A percentile compares a stretch with the other conserved stretches of the same genome.
Evolutionary conservation across 2,329 filamentous ascomycete genomes (phyloP).

Genomic region (Daldinia sp.): DNA sequence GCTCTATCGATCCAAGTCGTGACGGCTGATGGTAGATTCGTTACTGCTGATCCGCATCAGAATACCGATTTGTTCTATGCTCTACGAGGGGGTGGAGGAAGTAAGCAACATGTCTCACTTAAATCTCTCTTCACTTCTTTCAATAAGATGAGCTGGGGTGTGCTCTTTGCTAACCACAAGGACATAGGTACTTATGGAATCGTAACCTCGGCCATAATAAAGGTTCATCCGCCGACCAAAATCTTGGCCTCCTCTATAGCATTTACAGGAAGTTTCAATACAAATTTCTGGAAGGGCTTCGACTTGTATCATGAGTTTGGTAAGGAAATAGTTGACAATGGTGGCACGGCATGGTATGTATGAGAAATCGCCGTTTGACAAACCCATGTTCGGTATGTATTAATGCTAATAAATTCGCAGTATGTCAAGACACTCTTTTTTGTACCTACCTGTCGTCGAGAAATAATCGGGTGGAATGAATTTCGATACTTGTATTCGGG

Average conservation of each 20-base stretch:
- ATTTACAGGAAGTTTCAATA: constrained; percentile 38
- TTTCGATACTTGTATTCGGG: not conserved
- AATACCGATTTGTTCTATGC: constrained; percentile 70
- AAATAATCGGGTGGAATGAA: not conserved
- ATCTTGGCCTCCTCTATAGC: constrained; percentile 43
- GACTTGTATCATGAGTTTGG: constrained; percentile 53
- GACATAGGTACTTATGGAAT: constrained; percentile 48
- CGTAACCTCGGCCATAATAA: constrained; percentile 51
- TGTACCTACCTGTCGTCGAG: not conserved
- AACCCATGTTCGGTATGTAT: not conserved
- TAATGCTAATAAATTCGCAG: constrained; percentile 23
- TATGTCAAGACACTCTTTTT: constrained; percentile 15
- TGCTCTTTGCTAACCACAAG: constrained; percentile 7
- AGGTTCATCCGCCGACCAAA: constrained; percentile 46
- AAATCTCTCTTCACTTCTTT: not conserved
- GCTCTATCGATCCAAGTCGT: constrained; percentile 61
- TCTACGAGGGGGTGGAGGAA: constrained; percentile 63
- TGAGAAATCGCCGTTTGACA: not conserved
- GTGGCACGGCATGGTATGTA: constrained; percentile 51
- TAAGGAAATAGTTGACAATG: constrained; percentile 51
- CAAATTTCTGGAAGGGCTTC: constrained; percentile 52
- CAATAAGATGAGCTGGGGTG: not conserved
- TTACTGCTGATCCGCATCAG: constrained; percentile 59
- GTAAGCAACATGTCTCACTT: constrained; percentile 33
- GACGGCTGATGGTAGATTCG: constrained; percentile 58